Percentiles rank a stretch among this genome's conserved stretches.
phyloP scores from a whole-genome alignment of 495 filamentous ascomycete species.

The Clavariopsis aquatica region DNA sequence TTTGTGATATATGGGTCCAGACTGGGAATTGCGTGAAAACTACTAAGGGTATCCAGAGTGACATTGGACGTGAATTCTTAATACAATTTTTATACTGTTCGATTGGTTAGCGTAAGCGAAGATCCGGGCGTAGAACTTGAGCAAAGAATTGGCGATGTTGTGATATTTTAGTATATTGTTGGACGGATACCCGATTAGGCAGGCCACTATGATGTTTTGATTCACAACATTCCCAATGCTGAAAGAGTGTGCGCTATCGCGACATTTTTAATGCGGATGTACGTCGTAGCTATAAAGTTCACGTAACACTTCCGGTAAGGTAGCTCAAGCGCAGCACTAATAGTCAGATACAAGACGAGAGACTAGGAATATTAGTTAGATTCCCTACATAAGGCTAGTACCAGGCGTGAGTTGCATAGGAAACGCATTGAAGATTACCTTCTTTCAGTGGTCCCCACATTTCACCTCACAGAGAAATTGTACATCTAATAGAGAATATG shows the following conservation, averaged over 20 bases:
- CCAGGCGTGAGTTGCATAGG: constrained; percentile 58
- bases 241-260: constrained; percentile 51
- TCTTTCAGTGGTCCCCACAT: constrained; percentile 60
- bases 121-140: constrained; percentile 55
- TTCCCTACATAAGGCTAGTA: constrained; percentile 50
- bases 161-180: constrained; percentile 51
- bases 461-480: constrained; percentile 50
- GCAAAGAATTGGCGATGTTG: constrained; percentile 45
- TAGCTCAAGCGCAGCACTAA: constrained; percentile 64
- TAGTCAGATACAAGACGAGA: no score
- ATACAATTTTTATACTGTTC: constrained; percentile 2
- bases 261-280: constrained; percentile 35
- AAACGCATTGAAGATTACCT: constrained; percentile 61
- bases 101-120: constrained; percentile 51
- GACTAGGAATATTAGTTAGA: constrained; percentile 48
- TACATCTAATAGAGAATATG: constrained; percentile 44
- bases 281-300: constrained; percentile 52
- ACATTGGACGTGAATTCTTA: constrained; percentile 18
- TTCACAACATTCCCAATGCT: constrained; percentile 44
- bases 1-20: no score
- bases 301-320: constrained; percentile 64
- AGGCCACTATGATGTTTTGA: constrained; percentile 32
- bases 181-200: constrained; percentile 59
- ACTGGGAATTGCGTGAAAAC: constrained; percentile 44
- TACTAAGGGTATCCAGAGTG: constrained; percentile 33